These are phyloP conservation scores for Cyberlindnera meyerae DNA, from an alignment of 805 yeast species.

Conservation along the genomic window DNA sequence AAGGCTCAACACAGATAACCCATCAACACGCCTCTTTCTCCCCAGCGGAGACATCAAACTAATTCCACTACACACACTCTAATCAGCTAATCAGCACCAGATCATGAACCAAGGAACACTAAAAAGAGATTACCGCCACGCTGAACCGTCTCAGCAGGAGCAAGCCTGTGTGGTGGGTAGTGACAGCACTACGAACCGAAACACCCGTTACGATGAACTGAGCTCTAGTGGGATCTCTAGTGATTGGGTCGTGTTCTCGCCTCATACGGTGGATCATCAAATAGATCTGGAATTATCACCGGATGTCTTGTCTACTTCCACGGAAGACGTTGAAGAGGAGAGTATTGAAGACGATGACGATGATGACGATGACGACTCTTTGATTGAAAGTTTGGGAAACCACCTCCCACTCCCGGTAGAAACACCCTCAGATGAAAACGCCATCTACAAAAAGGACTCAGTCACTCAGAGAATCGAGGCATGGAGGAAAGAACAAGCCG, in stretches of 20 bases:
- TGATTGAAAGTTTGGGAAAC: conserved; percentile 23
- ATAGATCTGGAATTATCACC: background rate
- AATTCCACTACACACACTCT: too few relatives aligned
- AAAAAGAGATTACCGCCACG: background rate
- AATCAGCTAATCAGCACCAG: too few relatives aligned
- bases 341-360: conserved; percentile 18
- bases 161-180: background rate
- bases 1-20: too few relatives aligned
- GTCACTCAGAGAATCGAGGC: conserved; percentile 23
- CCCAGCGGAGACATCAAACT: too few relatives aligned
- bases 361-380: conserved; percentile 24
- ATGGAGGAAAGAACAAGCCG: conserved; percentile 28
- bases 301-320: conserved; percentile 19
- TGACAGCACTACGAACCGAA: background rate
- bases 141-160: background rate
- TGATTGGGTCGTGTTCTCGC: conserved; percentile 27
- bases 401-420: conserved; percentile 15
- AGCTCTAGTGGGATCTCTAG: conserved; percentile 24
- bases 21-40: background rate
- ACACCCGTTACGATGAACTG: conserved; percentile 12
- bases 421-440: conserved; percentile 5
- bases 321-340: conserved; percentile 8
- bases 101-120: background rate
- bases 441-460: conserved; percentile 17
- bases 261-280: conserved; percentile 11